A percentile compares a stretch with the other conserved stretches of the same genome.
Conservation (phyloP, 140 eudicot species). For the Flaveria floridana region DNA sequence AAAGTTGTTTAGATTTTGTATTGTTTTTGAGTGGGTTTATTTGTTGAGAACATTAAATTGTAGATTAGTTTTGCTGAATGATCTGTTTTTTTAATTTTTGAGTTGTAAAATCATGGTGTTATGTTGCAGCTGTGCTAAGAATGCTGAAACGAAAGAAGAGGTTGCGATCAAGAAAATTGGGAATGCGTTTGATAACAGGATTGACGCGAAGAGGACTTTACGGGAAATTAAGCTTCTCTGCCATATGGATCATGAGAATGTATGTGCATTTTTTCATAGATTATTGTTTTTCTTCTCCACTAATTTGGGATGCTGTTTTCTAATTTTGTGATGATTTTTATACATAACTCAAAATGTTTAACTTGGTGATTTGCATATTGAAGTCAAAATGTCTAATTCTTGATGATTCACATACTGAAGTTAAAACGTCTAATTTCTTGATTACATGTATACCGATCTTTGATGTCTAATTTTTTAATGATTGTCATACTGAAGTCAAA, state of each 20-base stretch:
- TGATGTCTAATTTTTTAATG: neutral
- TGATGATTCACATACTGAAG: neutral
- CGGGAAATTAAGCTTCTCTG: constrained; percentile 91
- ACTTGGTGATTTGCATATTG: constrained; percentile 22
- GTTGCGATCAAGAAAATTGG: constrained; percentile 90
- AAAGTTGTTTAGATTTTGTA: neutral
- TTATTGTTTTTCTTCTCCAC: neutral
- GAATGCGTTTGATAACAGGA: constrained; percentile 77
- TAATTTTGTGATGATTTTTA: neutral
- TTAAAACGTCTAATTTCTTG: neutral
- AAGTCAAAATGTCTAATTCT: neutral
- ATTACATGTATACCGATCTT: neutral
- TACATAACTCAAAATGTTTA: neutral
- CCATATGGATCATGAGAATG: constrained; percentile 94
- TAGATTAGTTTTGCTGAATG: neutral
- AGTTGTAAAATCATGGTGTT: neutral
- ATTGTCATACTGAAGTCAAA: neutral
- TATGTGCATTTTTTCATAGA: constrained; percentile 20
- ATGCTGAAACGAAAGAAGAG: constrained; percentile 71
- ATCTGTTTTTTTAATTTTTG: neutral
- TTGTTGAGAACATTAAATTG: neutral
- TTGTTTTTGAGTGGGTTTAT: neutral
- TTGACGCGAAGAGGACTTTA: constrained; percentile 84
- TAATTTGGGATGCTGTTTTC: neutral
- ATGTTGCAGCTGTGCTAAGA: constrained; percentile 56